Evolutionary conservation across 2,329 filamentous ascomycete genomes (phyloP).

Genomic region (Alternaria hordeiaustralica): DNA sequence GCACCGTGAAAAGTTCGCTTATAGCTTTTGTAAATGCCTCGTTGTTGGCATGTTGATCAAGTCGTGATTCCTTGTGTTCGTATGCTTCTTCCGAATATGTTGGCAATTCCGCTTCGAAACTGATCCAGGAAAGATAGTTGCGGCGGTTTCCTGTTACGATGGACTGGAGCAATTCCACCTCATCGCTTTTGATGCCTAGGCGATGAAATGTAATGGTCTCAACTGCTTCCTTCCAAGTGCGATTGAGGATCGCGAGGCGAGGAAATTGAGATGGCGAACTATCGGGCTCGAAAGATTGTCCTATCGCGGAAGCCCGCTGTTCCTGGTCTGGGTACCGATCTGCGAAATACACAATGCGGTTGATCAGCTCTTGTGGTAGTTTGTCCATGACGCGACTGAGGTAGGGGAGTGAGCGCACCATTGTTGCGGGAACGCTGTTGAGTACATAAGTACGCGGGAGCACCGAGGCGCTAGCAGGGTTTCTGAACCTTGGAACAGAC

Average conservation of each 20-base stretch:
- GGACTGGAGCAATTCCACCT: slow-evolving; percentile 1
- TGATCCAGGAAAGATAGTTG: slow-evolving; percentile 3
- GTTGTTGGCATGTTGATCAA: slow-evolving; percentile 3
- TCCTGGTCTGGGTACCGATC: slow-evolving; percentile 10
- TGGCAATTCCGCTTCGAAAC: slow-evolving; percentile 2
- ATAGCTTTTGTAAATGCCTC: slow-evolving; percentile 5
- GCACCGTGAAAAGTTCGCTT: neutral
- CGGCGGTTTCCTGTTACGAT: slow-evolving; percentile 11
- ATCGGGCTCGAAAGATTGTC: neutral
- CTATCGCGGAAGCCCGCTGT: slow-evolving; percentile 1
- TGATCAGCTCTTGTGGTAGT: slow-evolving; percentile 23
- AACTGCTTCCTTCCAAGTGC: slow-evolving; percentile 11
- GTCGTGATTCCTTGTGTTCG: neutral
- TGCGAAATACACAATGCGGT: slow-evolving; percentile 10
- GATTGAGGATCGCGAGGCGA: slow-evolving; percentile 5
- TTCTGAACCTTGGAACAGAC: neutral
- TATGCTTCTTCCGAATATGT: slow-evolving; percentile 10
- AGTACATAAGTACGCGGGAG: neutral
- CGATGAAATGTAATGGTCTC: slow-evolving; percentile 8
- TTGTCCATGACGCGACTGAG: slow-evolving; percentile 7
- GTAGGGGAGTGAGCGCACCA: neutral
- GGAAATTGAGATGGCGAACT: slow-evolving; percentile 7
- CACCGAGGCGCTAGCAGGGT: neutral
- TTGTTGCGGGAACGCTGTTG: neutral
- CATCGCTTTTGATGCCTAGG: slow-evolving; percentile 3